Evolutionary conservation across 2,329 filamentous ascomycete species (phyloP).

Genomic region (Didymella sp.): DNA sequence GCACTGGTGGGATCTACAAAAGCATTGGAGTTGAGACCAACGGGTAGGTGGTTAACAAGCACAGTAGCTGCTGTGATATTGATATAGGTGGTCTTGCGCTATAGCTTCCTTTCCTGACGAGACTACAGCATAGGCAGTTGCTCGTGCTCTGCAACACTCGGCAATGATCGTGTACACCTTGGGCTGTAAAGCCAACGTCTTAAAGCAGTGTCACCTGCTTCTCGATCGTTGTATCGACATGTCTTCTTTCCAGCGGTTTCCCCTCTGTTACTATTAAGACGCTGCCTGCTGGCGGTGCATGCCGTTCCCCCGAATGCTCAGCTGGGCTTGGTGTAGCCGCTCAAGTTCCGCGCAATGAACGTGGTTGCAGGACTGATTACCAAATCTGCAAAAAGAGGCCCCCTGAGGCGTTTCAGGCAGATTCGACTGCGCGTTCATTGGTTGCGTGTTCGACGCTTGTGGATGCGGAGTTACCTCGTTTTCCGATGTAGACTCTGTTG

Average conservation of each 20-base stretch:
- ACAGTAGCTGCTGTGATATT: too few species aligned
- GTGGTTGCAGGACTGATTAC: constrained; percentile 14
- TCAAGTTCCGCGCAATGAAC: constrained; percentile 19
- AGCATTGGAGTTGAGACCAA: too few species aligned
- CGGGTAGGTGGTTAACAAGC: too few species aligned
- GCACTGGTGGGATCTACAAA: too few species aligned
- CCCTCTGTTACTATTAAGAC: neutral
- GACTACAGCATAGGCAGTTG: neutral
- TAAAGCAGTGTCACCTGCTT: neutral
- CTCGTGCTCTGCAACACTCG: neutral
- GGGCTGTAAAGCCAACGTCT: neutral
- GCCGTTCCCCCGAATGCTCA: constrained; percentile 6
- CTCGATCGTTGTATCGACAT: neutral
- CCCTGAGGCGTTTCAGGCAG: constrained; percentile 4
- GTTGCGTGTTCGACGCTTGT: neutral
- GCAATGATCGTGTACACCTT: neutral
- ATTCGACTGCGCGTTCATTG: neutral
- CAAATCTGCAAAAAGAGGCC: constrained; percentile 9
- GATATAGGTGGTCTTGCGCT: too few species aligned
- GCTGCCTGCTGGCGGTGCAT: constrained; percentile 4
- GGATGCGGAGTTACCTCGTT: constrained; percentile 6
- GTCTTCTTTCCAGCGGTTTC: neutral
- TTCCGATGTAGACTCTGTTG: constrained; percentile 16
- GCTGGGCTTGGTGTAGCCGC: constrained; percentile 9
- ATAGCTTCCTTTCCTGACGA: too few species aligned